Base-by-base conservation (phyloP, 768 basidiomycete genomes). In the Lactifluus piperatus region DNA sequence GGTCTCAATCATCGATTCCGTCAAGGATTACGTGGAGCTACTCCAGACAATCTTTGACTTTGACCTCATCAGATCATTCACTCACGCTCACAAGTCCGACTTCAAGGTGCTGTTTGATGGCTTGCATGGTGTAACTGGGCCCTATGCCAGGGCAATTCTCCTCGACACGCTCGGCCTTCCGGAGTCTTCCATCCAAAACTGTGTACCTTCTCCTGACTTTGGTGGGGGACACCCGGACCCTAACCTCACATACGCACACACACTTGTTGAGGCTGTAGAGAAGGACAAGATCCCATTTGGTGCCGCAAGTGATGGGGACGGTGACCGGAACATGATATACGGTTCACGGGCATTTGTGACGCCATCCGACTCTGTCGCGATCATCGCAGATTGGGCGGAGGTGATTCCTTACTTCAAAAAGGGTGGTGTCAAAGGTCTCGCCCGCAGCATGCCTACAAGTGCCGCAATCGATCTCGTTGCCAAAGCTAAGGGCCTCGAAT, bases 251-350 rank as follows among this genome's bases (percentile, higher is more conserved):
- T 99, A 98, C 72, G 97, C 97, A 1, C 91, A 94, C 74, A 78
- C 84, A 14, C 86, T 99, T 52, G 97, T 99, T 37, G 89, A 94
- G 60, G 86, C 77, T 18, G 97, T 99, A 45, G 97, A 99, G 75
- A 77, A 79, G 69, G 78, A 88, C 41, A 77, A 83, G 57, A 94
- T 98, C 65, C 79, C 82, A 45, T 98, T 99, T 67, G 97, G 97
- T 56, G 97, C 97, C 32, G 97, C 97, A 8, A 90, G 86, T 62
- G 97, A 99, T 70, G 97, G 97, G 29, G 97, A 98, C 66, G 95
- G 97, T 41, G 97, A 98, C 72, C 77, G 97, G 63, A 98, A 99
- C 79, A 98, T 99, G 97, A 98, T 99, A 70, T 99, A 99, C 73
- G 97, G 97, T 66, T 88, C 89, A 71, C 88, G 89, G 62, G 97